Evolutionary conservation across 75 land plant genomes (phyloP).

Genomic region (Pinus tabuliformis): DNA sequence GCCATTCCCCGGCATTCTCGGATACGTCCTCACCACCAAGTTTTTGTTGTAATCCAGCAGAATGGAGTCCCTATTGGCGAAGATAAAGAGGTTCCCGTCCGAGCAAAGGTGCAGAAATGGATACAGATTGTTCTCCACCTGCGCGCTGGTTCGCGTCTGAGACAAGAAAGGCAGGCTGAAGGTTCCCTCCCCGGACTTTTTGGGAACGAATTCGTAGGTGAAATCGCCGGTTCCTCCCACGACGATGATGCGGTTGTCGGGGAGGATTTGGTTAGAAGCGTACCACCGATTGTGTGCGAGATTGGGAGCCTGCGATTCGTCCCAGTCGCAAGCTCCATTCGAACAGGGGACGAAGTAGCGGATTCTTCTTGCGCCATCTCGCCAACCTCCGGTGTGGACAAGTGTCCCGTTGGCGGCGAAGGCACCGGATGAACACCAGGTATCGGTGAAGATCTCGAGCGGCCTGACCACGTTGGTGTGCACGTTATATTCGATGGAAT

Average conservation of each 20-base stretch:
- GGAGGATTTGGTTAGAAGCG: slow-evolving; percentile 58
- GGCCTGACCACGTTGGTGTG: slow-evolving; percentile 28
- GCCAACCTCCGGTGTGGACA: slow-evolving; percentile 38
- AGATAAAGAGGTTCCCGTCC: slow-evolving; percentile 49
- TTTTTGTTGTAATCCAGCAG: slow-evolving; percentile 39
- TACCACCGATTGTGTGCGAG: slow-evolving; percentile 26
- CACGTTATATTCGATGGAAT: slow-evolving; percentile 49
- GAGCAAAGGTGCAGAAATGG: slow-evolving; percentile 42
- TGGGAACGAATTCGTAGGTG: slow-evolving; percentile 41
- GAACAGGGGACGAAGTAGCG: slow-evolving; percentile 42
- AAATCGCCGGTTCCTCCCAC: slow-evolving; percentile 50
- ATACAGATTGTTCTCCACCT: slow-evolving; percentile 14
- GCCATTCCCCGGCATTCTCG: slow-evolving; percentile 31
- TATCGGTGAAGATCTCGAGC: slow-evolving; percentile 31
- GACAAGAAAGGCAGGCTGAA: slow-evolving; percentile 30
- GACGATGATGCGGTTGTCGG: slow-evolving; percentile 46
- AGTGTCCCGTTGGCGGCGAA: slow-evolving; percentile 39
- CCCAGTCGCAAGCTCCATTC: slow-evolving; percentile 25
- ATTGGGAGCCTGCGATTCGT: slow-evolving; percentile 28
- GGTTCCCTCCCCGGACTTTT: background rate
- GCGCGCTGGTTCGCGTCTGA: slow-evolving; percentile 8
- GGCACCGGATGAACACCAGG: slow-evolving; percentile 83
- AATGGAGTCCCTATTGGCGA: slow-evolving; percentile 59
- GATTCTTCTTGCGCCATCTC: slow-evolving; percentile 37
- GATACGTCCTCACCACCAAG: slow-evolving; percentile 27